phyloP scores from a whole-genome alignment of 2,329 filamentous ascomycete genomes.

The Biscogniauxia marginata region DNA sequence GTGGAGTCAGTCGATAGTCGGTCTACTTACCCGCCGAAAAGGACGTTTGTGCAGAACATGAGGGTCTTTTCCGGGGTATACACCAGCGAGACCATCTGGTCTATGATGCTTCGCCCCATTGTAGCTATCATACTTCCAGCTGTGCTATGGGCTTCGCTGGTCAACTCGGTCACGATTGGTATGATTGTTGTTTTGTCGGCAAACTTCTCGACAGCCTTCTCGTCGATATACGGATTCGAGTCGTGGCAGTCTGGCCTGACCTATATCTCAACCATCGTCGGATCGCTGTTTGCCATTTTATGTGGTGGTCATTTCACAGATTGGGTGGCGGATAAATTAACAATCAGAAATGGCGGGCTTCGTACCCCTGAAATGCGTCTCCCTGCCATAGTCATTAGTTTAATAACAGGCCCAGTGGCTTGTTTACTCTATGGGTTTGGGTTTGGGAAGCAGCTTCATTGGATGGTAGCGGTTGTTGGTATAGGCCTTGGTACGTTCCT shows the following conservation, averaged over 20 bases:
- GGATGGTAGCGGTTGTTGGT: conserved; percentile 30
- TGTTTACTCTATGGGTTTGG: conserved; percentile 1
- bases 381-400: neutral
- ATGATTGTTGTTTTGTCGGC: conserved; percentile 39
- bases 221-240: neutral
- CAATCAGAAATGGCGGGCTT: neutral
- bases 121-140: conserved; percentile 34
- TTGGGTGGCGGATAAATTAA: neutral
- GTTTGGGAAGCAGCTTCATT: conserved; percentile 1
- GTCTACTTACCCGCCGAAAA: neutral
- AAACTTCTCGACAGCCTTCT: conserved; percentile 29
- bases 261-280: neutral
- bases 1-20: neutral
- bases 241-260: conserved; percentile 1
- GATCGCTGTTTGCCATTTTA: neutral
- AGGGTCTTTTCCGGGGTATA: neutral
- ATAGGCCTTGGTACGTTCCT: neutral
- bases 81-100: conserved; percentile 33
- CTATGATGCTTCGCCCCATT: conserved; percentile 36
- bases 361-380: conserved; percentile 2
- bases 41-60: conserved; percentile 7
- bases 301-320: conserved; percentile 2
- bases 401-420: neutral
- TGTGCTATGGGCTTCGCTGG: conserved; percentile 39
- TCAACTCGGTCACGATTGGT: conserved; percentile 39